Evolutionary conservation across 2,329 filamentous ascomycete species (phyloP), one percentile per base, ranked within the genome.

Genomic region (Penicillium sp.): DNA sequence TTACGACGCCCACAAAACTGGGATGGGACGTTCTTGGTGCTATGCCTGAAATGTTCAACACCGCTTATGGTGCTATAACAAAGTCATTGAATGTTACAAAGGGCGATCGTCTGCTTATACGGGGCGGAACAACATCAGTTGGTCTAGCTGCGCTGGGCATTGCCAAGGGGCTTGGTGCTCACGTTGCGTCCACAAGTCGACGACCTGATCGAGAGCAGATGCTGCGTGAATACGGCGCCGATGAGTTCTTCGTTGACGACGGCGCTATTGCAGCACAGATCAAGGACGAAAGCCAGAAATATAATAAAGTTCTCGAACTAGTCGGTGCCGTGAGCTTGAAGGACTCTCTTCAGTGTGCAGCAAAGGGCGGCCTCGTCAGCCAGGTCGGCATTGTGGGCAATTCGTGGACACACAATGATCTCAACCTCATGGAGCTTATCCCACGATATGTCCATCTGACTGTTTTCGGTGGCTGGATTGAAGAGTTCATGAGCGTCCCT

Each of bases 11-110:
- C 28, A 71, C 68, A 4, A 62, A 65, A 9, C 60, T 79, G 5
- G 62, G 65, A 0, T 79, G 78, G 77, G 68, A 72, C 26, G 64
- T 70, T 2, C 59, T 81, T 1, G 79, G 76, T 5, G 77, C 78
- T 1, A 65, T 79, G 52, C 78, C 77, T 2, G 78, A 80, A 64
- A 81, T 81, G 78, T 57, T 81, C 58, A 77, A 80, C 65, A 81
- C 78, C 2, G 74, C 78, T 1, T 80, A 73, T 63, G 78, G 78
- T 0, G 69, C 70, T 6, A 58, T 81, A 38, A 71, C 74, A n/a
- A 67, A 64, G 47, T 64, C 68, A 3, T 61, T 81, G 47, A 63
- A 68, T 45, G 52, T 80, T 20, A 54, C 69, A 47, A 63, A 67
- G 11, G 73, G 71, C 0, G 77, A 81, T 11, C 71, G 67, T 14